Conservation (phyloP, 2,329 filamentous ascomycete genomes). For the Alternaria atra region DNA sequence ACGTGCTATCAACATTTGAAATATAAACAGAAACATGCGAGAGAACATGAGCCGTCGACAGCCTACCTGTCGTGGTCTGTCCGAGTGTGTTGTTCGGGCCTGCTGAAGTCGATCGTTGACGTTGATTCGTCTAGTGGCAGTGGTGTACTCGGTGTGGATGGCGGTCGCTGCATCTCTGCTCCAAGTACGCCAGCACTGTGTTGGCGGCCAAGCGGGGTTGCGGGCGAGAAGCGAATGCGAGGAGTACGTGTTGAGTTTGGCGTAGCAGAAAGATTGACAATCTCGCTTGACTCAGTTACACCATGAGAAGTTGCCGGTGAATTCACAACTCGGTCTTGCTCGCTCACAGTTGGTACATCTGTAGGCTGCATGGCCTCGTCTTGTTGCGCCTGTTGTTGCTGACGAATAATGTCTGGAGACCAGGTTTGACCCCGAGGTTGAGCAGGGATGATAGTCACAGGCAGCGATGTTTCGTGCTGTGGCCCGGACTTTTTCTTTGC, state of each 20-base stretch:
- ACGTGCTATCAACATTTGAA: slow-evolving; percentile 30
- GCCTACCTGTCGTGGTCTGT: slow-evolving; percentile 46
- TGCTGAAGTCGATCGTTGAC: slow-evolving; percentile 12
- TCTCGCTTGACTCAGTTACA: slow-evolving; percentile 20
- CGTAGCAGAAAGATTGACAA: slow-evolving; percentile 17
- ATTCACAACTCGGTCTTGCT: slow-evolving; percentile 23
- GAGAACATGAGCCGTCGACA: slow-evolving; percentile 4
- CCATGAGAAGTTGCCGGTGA: slow-evolving; percentile 24
- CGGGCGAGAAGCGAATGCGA: slow-evolving; percentile 38
- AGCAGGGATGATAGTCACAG: slow-evolving; percentile 69
- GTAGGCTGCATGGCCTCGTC: slow-evolving; percentile 28
- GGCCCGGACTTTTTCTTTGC: slow-evolving; percentile 48
- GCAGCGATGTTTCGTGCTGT: slow-evolving; percentile 55
- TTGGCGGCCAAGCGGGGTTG: slow-evolving; percentile 19
- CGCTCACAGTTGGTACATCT: slow-evolving; percentile 28
- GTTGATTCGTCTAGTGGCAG: slow-evolving; percentile 11
- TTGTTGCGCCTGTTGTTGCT: slow-evolving; percentile 30
- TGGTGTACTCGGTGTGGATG: not conserved
- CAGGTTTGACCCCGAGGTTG: slow-evolving; percentile 65
- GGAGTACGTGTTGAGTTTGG: slow-evolving; percentile 28
- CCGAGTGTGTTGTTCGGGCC: slow-evolving; percentile 19
- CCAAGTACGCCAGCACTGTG: slow-evolving; percentile 22
- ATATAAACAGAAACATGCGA: slow-evolving; percentile 34
- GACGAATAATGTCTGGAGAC: slow-evolving; percentile 56
- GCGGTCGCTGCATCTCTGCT: slow-evolving; percentile 20